A percentile compares a stretch with the other conserved stretches of the same genome.
phyloP scores from a whole-genome alignment of 805 yeast species.

The Komagataella phaffii region DNA sequence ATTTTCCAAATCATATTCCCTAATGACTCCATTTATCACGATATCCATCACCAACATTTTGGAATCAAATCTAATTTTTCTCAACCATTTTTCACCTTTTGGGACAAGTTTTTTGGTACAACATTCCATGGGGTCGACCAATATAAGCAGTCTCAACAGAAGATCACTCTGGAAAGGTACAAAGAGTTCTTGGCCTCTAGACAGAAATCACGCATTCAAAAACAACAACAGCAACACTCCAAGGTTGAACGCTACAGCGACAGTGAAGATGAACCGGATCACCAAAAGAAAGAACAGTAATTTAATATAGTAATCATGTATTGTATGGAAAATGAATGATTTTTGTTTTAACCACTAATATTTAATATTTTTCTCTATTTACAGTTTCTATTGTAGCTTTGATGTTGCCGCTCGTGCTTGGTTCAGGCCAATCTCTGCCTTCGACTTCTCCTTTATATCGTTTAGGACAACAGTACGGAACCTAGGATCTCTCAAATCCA shows the following conservation, averaged over 20 bases:
- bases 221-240: background rate
- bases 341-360: background rate
- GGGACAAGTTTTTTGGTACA: conserved; percentile 72
- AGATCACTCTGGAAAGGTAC: conserved; percentile 55
- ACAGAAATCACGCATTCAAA: conserved; percentile 8
- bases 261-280: conserved; percentile 3
- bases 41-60: conserved; percentile 93
- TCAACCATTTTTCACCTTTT: conserved; percentile 91
- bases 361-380: background rate
- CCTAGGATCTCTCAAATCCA: conserved; percentile 44
- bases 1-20: conserved; percentile 86
- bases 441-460: conserved; percentile 29
- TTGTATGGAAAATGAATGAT: background rate
- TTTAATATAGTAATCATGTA: background rate
- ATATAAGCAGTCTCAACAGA: conserved; percentile 51
- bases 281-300: conserved; percentile 1
- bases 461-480: conserved; percentile 57
- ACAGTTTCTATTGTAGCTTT: background rate
- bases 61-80: conserved; percentile 89
- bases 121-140: conserved; percentile 54
- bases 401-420: background rate
- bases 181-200: conserved; percentile 37
- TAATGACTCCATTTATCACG: conserved; percentile 91
- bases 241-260: background rate
- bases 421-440: conserved; percentile 7